phyloP scores from a whole-genome alignment of 2,329 filamentous ascomycete genomes.

The Chalara sp. region DNA sequence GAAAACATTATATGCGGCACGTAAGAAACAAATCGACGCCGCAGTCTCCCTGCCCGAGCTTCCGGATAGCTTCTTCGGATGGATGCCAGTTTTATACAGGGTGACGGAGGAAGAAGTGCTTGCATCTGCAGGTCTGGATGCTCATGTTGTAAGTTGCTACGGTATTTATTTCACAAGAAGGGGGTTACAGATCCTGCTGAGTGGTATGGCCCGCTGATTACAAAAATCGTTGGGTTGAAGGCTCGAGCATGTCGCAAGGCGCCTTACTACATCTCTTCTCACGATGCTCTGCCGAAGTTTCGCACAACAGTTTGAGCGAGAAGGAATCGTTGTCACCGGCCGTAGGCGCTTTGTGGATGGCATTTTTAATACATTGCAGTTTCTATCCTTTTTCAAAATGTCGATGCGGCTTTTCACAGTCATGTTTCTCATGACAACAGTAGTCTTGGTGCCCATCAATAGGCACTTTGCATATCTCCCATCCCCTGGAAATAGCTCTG shows the following conservation, averaged over 20 bases:
- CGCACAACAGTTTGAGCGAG: too few relatives aligned
- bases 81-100: slow-evolving; percentile 79
- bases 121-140: slow-evolving; percentile 85
- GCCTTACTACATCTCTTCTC: too few relatives aligned
- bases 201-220: too few relatives aligned
- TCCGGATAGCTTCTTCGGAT: slow-evolving; percentile 81
- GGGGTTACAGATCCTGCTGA: too few relatives aligned
- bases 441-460: slow-evolving; percentile 82
- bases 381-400: slow-evolving; percentile 94
- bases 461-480: slow-evolving; percentile 46
- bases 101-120: slow-evolving; percentile 88
- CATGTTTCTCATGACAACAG: slow-evolving; percentile 74
- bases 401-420: slow-evolving; percentile 74
- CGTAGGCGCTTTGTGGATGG: too few relatives aligned
- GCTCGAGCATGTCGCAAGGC: too few relatives aligned
- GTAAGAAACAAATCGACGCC: slow-evolving; percentile 65
- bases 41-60: slow-evolving; percentile 63
- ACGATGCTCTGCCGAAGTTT: too few relatives aligned
- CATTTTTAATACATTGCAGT: slow-evolving; percentile 36
- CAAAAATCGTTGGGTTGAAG: too few relatives aligned
- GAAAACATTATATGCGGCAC: slow-evolving; percentile 83
- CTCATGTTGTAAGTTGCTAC: slow-evolving; percentile 64
- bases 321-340: too few relatives aligned
- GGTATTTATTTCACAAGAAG: too few relatives aligned
- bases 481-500: slow-evolving; percentile 9